Evolutionary conservation across 192 early-diverging fungal species (phyloP), one percentile per base, ranked within the genome.

Genomic region (Entomortierella parvispora): DNA sequence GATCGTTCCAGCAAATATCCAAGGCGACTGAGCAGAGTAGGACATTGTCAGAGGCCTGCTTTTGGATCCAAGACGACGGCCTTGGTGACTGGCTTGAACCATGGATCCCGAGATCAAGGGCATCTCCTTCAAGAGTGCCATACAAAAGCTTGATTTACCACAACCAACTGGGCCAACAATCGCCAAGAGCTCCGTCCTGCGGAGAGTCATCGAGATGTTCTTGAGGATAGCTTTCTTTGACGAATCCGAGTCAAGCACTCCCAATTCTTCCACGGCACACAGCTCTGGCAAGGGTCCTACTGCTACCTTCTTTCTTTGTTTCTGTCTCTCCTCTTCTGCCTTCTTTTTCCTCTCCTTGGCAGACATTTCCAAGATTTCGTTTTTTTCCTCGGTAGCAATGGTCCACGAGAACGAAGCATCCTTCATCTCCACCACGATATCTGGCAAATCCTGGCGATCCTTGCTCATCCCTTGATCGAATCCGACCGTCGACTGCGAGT

Each of bases 1-100:
- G 50, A 90, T 66, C 5, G 87, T 81, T 0, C 81, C 85, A 47
- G 89, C 89, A 69, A 88, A 78, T 23, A 90, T 88, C 88, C 88
- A 89, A 11, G 88, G 71, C 47, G 81, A 80, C 69, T 89, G 88
- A n/a, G 88, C 71, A 8, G 80, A 80, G 61, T 84, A 89, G 3
- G 87, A 85, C 15, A 85, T 70, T 1, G 57, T n/a, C 18, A 56
- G 15, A 9, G 54, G 54, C 20, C 32, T 74, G 44, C 69, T 69
- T 25, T 61, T 31, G 1, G 49, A 40, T n/a, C 4, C 28, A 20
- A 44, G 32, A 20, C 29, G 51, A 8, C 18, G 5, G 48, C 26
- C 23, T 23, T 49, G 58, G 26, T 66, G 44, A 22, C 37, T n/a
- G 8, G 40, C 37, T 4, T 34, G 26, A 1, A 22, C 46, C 34